Percentiles rank a stretch among this genome's conserved stretches.
Conservation (phyloP, 306 rosid genomes). For the Trifolium pratense region DNA sequence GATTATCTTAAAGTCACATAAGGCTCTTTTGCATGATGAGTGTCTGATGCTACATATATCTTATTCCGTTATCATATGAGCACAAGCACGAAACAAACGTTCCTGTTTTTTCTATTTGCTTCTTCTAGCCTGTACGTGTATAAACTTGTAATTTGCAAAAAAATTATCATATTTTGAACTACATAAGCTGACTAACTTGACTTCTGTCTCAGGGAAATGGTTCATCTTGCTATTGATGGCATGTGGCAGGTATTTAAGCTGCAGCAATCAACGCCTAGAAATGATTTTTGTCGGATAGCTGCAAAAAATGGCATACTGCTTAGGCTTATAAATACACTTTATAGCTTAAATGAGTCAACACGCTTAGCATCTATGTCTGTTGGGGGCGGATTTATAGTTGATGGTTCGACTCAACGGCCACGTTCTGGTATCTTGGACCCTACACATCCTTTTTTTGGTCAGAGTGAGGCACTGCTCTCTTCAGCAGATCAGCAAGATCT, state of each 20-base stretch:
- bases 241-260: slow-evolving; percentile 99
- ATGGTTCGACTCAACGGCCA: slow-evolving; percentile 75
- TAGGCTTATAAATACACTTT: slow-evolving; percentile 95
- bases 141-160: slow-evolving; percentile 19
- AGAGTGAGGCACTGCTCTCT: slow-evolving; percentile 63
- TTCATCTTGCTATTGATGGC: slow-evolving; percentile 99
- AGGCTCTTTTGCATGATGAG: slow-evolving; percentile 17
- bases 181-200: slow-evolving; percentile 36
- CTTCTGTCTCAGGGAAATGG: slow-evolving; percentile 87
- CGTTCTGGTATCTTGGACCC: slow-evolving; percentile 85
- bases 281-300: slow-evolving; percentile 95
- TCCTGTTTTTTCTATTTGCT: background rate
- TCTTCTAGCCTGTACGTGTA: background rate
- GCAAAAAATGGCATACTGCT: slow-evolving; percentile 92
- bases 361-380: slow-evolving; percentile 81
- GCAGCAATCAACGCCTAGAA: slow-evolving; percentile 93
- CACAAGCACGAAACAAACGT: background rate
- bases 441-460: slow-evolving; percentile 63
- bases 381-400: slow-evolving; percentile 78
- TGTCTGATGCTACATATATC: background rate
- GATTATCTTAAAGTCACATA: slow-evolving; percentile 16
- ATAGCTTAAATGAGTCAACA: slow-evolving; percentile 98
- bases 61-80: slow-evolving; percentile 8
- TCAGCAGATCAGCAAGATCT: slow-evolving; percentile 69
- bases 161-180: slow-evolving; percentile 34